phyloP scores from a whole-genome alignment of 2,329 filamentous ascomycete species.

The Sporothrix euskadiensis region DNA sequence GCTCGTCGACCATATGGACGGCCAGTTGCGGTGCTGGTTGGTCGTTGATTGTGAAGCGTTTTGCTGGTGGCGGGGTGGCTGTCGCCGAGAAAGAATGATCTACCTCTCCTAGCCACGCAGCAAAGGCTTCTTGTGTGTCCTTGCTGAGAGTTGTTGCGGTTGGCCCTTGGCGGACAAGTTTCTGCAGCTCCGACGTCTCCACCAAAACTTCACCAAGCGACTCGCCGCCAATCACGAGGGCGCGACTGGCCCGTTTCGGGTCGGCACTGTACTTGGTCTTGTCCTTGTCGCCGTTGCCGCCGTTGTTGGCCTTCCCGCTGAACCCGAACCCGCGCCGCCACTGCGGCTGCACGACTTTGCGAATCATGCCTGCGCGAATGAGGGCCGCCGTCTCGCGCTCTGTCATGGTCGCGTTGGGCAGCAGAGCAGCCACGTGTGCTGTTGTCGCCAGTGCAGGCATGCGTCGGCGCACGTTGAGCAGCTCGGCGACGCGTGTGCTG shows the following conservation, averaged over 20 bases:
- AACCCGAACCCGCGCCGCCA: constrained; percentile 46
- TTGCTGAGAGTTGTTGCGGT: constrained; percentile 40
- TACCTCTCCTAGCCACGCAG: constrained; percentile 52
- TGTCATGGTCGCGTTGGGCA: constrained; percentile 61
- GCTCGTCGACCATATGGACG: constrained; percentile 52
- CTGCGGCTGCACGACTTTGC: constrained; percentile 60
- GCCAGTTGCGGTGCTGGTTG: constrained; percentile 39
- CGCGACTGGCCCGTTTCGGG: constrained; percentile 51
- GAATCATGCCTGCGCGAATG: constrained; percentile 55
- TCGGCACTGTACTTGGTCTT: neutral
- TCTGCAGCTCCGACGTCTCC: constrained; percentile 57
- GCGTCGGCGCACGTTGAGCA: constrained; percentile 60
- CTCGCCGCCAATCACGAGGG: constrained; percentile 37
- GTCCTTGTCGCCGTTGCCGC: neutral
- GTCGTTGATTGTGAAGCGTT: constrained; percentile 27
- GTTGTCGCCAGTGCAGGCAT: constrained; percentile 66
- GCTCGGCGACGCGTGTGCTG: constrained; percentile 55
- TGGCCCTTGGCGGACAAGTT: constrained; percentile 44
- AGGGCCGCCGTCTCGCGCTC: constrained; percentile 69
- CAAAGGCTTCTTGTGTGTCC: constrained; percentile 53
- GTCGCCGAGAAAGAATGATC: constrained; percentile 49
- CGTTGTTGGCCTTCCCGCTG: constrained; percentile 44
- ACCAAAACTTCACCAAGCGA: constrained; percentile 60
- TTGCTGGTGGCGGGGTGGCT: constrained; percentile 31
- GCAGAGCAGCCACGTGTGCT: constrained; percentile 65